These are phyloP conservation scores for Fusarium equiseti DNA, from an alignment of 2,329 filamentous ascomycete genomes.

Conservation along the genomic window DNA sequence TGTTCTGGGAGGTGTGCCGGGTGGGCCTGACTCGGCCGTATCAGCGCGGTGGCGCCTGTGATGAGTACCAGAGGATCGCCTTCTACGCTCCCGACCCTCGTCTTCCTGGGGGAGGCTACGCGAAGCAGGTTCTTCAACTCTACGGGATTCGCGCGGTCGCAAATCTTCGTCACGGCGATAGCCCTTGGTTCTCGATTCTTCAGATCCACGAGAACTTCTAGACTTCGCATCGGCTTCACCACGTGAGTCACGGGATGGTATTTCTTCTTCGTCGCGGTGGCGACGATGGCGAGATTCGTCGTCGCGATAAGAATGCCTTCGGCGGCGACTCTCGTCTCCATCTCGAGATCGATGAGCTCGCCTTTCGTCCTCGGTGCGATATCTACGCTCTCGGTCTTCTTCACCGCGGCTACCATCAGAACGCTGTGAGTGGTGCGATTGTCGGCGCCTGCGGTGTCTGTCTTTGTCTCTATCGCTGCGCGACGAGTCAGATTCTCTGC, in stretches of 20 bases:
- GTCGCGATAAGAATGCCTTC: constrained; percentile 34
- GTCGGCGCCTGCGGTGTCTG: constrained; percentile 57
- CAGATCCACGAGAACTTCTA: constrained; percentile 30
- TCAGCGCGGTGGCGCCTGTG: constrained; percentile 56
- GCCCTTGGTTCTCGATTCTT: constrained; percentile 31
- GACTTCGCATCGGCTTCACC: constrained; percentile 28
- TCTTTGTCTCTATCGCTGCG: constrained; percentile 56
- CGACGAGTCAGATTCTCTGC: constrained; percentile 53
- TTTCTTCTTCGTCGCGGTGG: constrained; percentile 38
- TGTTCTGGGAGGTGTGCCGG: constrained; percentile 53
- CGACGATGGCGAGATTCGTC: constrained; percentile 39
- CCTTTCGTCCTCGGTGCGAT: constrained; percentile 44
- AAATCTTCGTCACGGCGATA: constrained; percentile 41
- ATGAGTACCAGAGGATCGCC: constrained; percentile 45
- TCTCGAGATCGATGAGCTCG: constrained; percentile 36
- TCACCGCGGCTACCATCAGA: constrained; percentile 51
- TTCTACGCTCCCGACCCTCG: constrained; percentile 36
- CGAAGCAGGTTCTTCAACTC: constrained; percentile 28
- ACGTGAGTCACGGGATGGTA: constrained; percentile 26
- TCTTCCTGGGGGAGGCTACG: constrained; percentile 34
- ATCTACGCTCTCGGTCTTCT: constrained; percentile 46
- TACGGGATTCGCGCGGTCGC: constrained; percentile 26
- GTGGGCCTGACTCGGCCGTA: constrained; percentile 50
- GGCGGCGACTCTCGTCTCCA: constrained; percentile 48
- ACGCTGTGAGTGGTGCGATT: constrained; percentile 54